phyloP scores from a whole-genome alignment of 495 filamentous ascomycete genomes.

The Penicillium manginii region DNA sequence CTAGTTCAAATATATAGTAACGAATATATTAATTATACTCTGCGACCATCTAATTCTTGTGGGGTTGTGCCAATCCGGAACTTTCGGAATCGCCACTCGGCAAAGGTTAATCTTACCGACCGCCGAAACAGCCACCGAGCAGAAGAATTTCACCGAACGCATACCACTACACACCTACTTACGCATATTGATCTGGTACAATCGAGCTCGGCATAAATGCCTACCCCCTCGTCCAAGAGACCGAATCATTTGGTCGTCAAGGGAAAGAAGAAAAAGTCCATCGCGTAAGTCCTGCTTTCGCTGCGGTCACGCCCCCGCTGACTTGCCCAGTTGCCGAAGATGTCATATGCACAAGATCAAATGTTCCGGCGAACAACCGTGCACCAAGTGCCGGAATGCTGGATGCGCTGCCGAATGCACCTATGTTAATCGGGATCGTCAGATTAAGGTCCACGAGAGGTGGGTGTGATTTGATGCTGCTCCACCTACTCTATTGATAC shows the following conservation, averaged over 20 bases:
- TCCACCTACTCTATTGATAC: not conserved
- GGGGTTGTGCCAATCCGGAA: not conserved
- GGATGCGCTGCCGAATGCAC: conserved; percentile 30
- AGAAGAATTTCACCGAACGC: conserved; percentile 1
- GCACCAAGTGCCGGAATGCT: conserved; percentile 32
- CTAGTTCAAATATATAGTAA: not conserved
- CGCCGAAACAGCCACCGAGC: conserved; percentile 3
- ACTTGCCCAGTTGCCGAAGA: conserved; percentile 34
- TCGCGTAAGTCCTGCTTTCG: conserved; percentile 27
- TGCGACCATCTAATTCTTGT: not conserved
- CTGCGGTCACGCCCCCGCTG: not conserved
- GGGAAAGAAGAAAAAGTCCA: conserved; percentile 33
- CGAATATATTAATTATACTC: not conserved
- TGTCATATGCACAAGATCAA: conserved; percentile 45
- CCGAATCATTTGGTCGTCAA: conserved; percentile 13
- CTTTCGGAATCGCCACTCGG: conserved; percentile 14
- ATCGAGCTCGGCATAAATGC: conserved; percentile 4
- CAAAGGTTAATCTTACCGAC: conserved; percentile 9
- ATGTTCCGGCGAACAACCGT: conserved; percentile 41
- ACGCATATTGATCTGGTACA: not conserved
- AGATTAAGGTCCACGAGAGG: conserved; percentile 40
- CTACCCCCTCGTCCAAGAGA: not conserved
- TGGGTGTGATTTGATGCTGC: conserved; percentile 5
- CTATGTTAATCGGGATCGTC: conserved; percentile 41
- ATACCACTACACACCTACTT: not conserved